Percentiles rank a stretch among this genome's conserved stretches.
These are phyloP conservation scores for Mixia osmundae DNA, from an alignment of 1,284 basidiomycete genomes.

Conservation along the genomic window DNA sequence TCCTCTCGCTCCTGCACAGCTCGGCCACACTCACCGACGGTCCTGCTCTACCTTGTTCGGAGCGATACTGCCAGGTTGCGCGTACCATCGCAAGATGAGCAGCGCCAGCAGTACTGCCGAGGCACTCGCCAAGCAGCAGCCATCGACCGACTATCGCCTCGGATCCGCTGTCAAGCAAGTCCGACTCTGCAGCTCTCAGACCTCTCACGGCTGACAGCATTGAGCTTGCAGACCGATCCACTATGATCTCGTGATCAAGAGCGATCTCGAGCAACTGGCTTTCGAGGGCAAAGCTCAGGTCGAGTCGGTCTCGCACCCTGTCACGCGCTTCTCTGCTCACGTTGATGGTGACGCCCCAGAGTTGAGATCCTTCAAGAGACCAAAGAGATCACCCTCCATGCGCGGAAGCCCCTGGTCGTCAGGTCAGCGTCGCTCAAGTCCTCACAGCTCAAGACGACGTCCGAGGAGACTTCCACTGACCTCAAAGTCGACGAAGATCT, in stretches of 20 bases:
- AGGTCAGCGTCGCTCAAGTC: slow-evolving; percentile 34
- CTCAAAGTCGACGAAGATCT: slow-evolving; percentile 7
- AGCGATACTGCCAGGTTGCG: too few relatives aligned
- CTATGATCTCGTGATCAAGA: slow-evolving; percentile 60
- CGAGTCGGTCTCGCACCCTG: slow-evolving; percentile 26
- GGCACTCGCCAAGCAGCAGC: too few relatives aligned
- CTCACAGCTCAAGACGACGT: slow-evolving; percentile 13
- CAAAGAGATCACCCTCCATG: slow-evolving; percentile 23
- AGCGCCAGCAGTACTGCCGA: too few relatives aligned
- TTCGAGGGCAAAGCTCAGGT: slow-evolving; percentile 62
- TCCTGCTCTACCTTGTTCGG: too few relatives aligned
- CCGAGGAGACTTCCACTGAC: slow-evolving; percentile 4
- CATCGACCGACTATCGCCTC: too few relatives aligned
- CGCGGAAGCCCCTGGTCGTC: slow-evolving; percentile 39
- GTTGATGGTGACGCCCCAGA: slow-evolving; percentile 3
- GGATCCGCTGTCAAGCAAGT: too few relatives aligned
- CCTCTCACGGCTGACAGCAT: neutral
- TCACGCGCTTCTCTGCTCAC: neutral
- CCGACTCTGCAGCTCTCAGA: neutral
- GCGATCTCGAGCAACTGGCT: slow-evolving; percentile 46
- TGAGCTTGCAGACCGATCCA: slow-evolving; percentile 35
- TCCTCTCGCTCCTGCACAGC: too few relatives aligned
- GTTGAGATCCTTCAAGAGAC: slow-evolving; percentile 2
- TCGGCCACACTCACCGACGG: too few relatives aligned
- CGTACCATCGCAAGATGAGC: too few relatives aligned